Evolutionary conservation across 2,329 filamentous ascomycete genomes (phyloP), one percentile per base, ranked within the genome.

Genomic region (Didymella lethalis): DNA sequence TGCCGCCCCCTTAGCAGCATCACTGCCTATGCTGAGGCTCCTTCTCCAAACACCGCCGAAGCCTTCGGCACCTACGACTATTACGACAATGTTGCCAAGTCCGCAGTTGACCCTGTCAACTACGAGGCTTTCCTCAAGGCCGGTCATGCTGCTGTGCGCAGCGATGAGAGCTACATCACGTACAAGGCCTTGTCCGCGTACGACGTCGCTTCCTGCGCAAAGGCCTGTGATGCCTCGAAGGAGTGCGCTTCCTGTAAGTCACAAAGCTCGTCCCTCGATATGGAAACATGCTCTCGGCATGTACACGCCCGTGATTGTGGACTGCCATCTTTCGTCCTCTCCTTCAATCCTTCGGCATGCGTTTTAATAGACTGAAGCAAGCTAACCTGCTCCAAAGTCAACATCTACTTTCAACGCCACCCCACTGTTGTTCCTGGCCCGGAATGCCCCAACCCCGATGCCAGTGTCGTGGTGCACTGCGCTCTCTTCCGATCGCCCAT

Each of bases 301-400:
- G n/a, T 4, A 8, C 10, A 5, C 34, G 8, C 16, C 7, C 3
- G 7, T 18, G 6, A 8, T 1, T 25, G 8, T 41, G 8, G 38
- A 11, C 25, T 11, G 18, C 8, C 11, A 12, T 41, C 10, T 23
- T 18, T 0, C 3, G 10, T 28, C 16, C 32, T 40, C 14, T 16
- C 25, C 4, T 40, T 20, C 16, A 3, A n/a, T 16, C 4, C 20
- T 16, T n/a, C 32, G 8, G 20, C 23, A 43, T 4, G 3, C 18
- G 3, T 3, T 12, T 25, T 16, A 2, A 26, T 26, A 11, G 16
- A 43, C 23, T 10, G 2, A 6, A 23, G 8, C 16, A 23, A 31
- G 31, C 50, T 54, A 23, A 54, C 16, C 5, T 16, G 14, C 3
- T 8, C 4, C 5, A 2, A 89, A 64, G 64, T 70, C 64, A 69